Conservation (phyloP, 2,329 filamentous ascomycete genomes). For the Phyllosticta capitalensis region DNA sequence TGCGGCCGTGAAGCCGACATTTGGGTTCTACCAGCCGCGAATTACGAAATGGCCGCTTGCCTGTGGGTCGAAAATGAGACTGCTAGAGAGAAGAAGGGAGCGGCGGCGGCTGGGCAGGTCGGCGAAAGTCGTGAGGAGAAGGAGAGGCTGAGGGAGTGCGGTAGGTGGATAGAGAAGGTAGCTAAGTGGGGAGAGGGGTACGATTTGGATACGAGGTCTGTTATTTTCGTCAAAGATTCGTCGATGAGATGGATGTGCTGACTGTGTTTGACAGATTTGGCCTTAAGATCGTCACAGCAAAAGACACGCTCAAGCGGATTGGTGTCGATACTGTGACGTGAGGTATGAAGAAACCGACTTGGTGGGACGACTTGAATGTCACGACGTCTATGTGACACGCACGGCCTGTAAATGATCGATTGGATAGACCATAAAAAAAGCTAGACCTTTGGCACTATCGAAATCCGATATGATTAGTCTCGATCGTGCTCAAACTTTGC, state of each 20-base stretch:
- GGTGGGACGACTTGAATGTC: not conserved
- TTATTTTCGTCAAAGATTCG: conserved; percentile 1
- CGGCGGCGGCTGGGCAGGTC: not conserved
- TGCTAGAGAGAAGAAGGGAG: conserved; percentile 24
- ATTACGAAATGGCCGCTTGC: conserved; percentile 80
- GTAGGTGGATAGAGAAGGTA: conserved; percentile 55
- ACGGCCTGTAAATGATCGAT: not conserved
- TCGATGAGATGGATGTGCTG: not conserved
- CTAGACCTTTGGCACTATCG: not conserved
- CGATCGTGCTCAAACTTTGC: no score
- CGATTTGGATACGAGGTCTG: conserved; percentile 58
- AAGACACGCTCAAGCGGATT: conserved; percentile 48
- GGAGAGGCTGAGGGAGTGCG: conserved; percentile 51
- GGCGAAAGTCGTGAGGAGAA: conserved; percentile 18
- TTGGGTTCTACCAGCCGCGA: conserved; percentile 62
- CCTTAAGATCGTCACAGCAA: conserved; percentile 60
- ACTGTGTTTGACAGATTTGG: conserved; percentile 41
- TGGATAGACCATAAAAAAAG: not conserved
- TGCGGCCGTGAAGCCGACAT: conserved; percentile 54
- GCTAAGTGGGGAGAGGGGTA: conserved; percentile 58
- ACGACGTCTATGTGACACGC: not conserved
- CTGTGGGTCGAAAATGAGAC: conserved; percentile 59
- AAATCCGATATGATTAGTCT: no score
- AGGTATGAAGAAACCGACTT: not conserved
- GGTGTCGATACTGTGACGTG: conserved; percentile 14